Evolutionary conservation across 345 rosid genomes (phyloP).

Genomic region (Boechera retrofracta): DNA sequence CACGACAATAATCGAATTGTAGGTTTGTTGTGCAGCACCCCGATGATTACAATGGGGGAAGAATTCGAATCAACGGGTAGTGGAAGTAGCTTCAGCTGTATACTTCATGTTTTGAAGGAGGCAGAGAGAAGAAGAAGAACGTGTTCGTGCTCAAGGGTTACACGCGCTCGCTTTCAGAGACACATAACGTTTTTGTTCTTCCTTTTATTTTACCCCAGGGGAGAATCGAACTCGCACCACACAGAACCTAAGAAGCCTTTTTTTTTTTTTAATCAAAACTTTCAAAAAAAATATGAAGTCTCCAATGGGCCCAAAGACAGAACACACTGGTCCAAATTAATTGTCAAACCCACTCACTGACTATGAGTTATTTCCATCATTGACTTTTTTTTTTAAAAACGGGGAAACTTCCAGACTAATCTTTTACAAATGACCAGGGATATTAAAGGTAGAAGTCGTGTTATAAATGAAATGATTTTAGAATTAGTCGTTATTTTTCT

Average conservation of each 20-base stretch:
- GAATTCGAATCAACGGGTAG: conserved; percentile 14
- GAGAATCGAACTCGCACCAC: neutral
- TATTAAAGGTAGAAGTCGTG: too few species aligned
- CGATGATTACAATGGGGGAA: neutral
- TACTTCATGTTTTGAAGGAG: conserved; percentile 8
- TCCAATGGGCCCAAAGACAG: too few species aligned
- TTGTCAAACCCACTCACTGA: too few species aligned
- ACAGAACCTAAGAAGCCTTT: neutral
- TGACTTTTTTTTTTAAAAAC: too few species aligned
- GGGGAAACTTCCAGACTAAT: too few species aligned
- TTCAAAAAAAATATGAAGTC: too few species aligned
- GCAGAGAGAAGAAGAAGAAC: conserved; percentile 30
- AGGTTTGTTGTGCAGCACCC: neutral
- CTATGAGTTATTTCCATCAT: too few species aligned
- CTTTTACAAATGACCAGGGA: too few species aligned
- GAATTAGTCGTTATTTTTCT: too few species aligned
- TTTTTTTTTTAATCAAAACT: too few species aligned
- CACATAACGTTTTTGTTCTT: neutral
- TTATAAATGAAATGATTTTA: too few species aligned
- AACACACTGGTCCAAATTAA: too few species aligned
- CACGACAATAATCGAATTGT: neutral
- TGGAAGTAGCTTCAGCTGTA: conserved; percentile 3
- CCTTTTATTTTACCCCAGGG: neutral
- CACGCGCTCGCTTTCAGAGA: conserved; percentile 35
- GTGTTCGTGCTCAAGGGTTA: conserved; percentile 36